Base-by-base conservation (phyloP, 2,329 filamentous ascomycete species). In the Clonostachys chloroleuca region DNA sequence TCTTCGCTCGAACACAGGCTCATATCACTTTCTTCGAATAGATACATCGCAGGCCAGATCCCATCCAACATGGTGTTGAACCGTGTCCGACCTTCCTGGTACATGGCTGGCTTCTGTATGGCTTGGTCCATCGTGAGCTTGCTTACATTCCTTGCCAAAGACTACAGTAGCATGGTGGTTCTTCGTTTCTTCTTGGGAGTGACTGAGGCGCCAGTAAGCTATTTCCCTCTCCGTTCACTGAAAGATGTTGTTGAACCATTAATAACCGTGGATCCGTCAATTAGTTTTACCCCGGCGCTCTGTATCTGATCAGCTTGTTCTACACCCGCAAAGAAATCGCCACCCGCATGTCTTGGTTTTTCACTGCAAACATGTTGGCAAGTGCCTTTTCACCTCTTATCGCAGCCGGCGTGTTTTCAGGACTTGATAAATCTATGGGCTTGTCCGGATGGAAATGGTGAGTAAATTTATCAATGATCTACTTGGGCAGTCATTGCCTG, bases 401-500 rank as follows among this genome's bases (percentile, higher is more conserved):
- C 4, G 77, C 71, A 0, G 77, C 76, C 0, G 75, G 67, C 0
- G 73, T 80, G 3, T 55, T 78, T 0, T 67, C 66, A 0, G 64
- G 63, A 14, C 43, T 75, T 9, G 63, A 66, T 6, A 71, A 75
- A 2, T 66, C 66, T 1, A 62, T 64, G 12, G 83, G 82, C 1
- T 63, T 84, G 1, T 64, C 70, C 1, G 83, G 82, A 1, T 87
- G 83, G 83, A 67, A 79, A 10, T 84, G 80, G 81, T 39, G 17
- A 0, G 86, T 86, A 56, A 84, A 87, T 20, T 78, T 87, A 9
- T 86, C 86, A 12, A 34, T 6, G 5, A 34, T 36, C n/a, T 10
- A 14, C 13, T 17, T 42, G 24, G 24, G 9, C 9, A 30, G 24
- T 9, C 24, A 73, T 5, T 77, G 72, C 53, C 17, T 39, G 36